These are phyloP conservation scores for Boletus rufocinnamomeus DNA, from an alignment of 768 basidiomycete species.

Conservation along the genomic window DNA sequence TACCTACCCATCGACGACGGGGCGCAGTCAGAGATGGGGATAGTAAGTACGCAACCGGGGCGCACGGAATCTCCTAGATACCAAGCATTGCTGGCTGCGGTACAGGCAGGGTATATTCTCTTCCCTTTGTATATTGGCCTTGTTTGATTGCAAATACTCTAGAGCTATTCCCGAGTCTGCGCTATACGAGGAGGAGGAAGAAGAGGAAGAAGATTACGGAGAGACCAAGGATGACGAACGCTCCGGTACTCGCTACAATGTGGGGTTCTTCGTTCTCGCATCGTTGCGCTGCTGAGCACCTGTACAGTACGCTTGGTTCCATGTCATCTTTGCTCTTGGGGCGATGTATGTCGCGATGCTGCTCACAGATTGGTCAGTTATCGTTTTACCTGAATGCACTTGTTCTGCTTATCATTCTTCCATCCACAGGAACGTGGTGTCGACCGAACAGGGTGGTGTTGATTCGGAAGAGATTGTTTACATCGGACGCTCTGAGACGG, in stretches of 20 bases:
- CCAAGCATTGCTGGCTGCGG: slow-evolving; percentile 92
- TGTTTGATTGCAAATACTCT: neutral
- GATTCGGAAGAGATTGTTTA: slow-evolving; percentile 75
- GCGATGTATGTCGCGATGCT: slow-evolving; percentile 98
- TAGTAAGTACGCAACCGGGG: slow-evolving; percentile 83
- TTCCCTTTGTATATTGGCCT: neutral
- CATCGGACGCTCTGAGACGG: slow-evolving; percentile 92
- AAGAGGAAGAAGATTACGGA: slow-evolving; percentile 71
- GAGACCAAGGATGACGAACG: slow-evolving; percentile 91
- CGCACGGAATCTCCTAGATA: slow-evolving; percentile 86
- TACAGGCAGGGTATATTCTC: slow-evolving; percentile 81
- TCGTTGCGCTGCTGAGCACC: slow-evolving; percentile 1
- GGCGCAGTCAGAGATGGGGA: slow-evolving; percentile 65
- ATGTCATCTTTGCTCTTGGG: slow-evolving; percentile 93
- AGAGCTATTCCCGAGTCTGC: slow-evolving; percentile 95
- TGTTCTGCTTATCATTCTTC: slow-evolving; percentile 3
- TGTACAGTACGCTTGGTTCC: slow-evolving; percentile 95
- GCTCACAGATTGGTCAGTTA: slow-evolving; percentile 89
- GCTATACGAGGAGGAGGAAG: slow-evolving; percentile 74
- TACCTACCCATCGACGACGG: slow-evolving; percentile 57
- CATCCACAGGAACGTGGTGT: slow-evolving; percentile 67
- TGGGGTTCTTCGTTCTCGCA: slow-evolving; percentile 38
- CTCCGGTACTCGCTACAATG: slow-evolving; percentile 92
- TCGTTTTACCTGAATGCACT: neutral
- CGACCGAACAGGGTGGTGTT: slow-evolving; percentile 48